Conservation (phyloP, 2,329 filamentous ascomycete species). For the Colletotrichum gigasporum region DNA sequence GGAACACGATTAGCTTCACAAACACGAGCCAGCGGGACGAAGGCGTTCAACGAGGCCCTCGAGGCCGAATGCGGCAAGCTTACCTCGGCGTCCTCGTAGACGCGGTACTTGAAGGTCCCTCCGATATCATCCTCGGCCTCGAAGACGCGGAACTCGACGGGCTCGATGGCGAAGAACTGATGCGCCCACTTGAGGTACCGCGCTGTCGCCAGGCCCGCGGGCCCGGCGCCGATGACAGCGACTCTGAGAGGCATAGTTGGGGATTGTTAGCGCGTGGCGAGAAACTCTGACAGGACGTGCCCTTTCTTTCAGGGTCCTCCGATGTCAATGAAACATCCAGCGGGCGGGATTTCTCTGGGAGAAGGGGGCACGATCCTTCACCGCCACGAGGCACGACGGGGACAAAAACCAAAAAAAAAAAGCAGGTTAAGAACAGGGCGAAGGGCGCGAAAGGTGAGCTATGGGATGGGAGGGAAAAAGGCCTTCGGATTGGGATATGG, state of each 20-base stretch:
- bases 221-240: slow-evolving; percentile 54
- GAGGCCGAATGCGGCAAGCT: neutral
- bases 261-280: neutral
- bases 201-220: slow-evolving; percentile 53
- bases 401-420: neutral
- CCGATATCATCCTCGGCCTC: slow-evolving; percentile 55
- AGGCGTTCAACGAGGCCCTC: neutral
- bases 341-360: neutral
- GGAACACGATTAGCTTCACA: neutral
- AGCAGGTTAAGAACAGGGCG: neutral
- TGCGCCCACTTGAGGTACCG: slow-evolving; percentile 52
- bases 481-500: neutral
- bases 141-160: slow-evolving; percentile 54
- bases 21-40: neutral
- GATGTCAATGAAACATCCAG: slow-evolving; percentile 14
- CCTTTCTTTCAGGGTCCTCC: slow-evolving; percentile 11
- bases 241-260: slow-evolving; percentile 37
- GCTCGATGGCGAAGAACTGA: slow-evolving; percentile 46
- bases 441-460: neutral
- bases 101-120: slow-evolving; percentile 57
- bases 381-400: slow-evolving; percentile 6
- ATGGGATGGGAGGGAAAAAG: neutral
- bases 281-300: neutral
- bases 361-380: neutral
- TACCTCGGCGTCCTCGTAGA: slow-evolving; percentile 57